Conservation (phyloP, 768 basidiomycete species). For the Collybia sp. region DNA sequence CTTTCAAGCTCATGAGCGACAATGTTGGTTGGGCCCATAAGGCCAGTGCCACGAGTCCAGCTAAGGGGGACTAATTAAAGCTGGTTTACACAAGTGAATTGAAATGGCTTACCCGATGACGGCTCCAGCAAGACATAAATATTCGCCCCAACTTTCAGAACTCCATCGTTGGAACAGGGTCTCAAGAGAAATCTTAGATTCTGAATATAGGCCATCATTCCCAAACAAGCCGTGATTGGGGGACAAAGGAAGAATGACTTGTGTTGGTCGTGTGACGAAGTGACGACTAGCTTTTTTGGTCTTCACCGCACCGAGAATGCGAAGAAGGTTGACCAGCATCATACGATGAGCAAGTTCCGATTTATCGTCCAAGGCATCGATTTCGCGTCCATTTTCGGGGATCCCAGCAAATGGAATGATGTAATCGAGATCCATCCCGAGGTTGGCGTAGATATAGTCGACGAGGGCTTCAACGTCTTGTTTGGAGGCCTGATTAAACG, state of each 20-base stretch:
- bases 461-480: conserved; percentile 98
- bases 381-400: conserved; percentile 98
- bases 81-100: neutral
- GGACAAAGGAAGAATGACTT: conserved; percentile 95
- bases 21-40: conserved; percentile 94
- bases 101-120: conserved; percentile 79
- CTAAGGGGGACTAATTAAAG: conserved; percentile 29
- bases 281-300: conserved; percentile 95
- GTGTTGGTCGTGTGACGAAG: conserved; percentile 96
- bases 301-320: conserved; percentile 96
- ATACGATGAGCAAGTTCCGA: conserved; percentile 98
- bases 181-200: conserved; percentile 97
- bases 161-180: conserved; percentile 98
- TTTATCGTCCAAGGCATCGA: conserved; percentile 94
- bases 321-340: conserved; percentile 96
- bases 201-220: conserved; percentile 96
- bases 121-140: conserved; percentile 95
- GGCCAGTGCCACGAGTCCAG: conserved; percentile 97
- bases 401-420: conserved; percentile 98
- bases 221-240: conserved; percentile 99
- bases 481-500: conserved; percentile 98
- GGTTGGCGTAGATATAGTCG: conserved; percentile 95
- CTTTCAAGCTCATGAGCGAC: conserved; percentile 92
- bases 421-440: conserved; percentile 97
- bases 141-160: conserved; percentile 99